These are phyloP conservation scores for Pseudomonodictys pantanalensis DNA, from an alignment of 495 filamentous ascomycete genomes.

Conservation along the genomic window DNA sequence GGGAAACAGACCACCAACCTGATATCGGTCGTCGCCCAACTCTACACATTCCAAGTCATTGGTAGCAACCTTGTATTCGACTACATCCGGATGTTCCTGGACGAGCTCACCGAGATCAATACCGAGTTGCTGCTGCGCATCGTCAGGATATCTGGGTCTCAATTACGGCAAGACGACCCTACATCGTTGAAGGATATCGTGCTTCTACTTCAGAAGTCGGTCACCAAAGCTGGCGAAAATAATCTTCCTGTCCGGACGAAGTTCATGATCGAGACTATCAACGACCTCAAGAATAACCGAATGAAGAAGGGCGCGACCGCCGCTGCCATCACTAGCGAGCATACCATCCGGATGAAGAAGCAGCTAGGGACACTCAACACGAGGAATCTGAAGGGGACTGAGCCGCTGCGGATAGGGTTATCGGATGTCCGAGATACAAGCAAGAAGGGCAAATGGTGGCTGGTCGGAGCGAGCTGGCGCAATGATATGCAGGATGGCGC, in stretches of 20 bases:
- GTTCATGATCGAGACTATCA: slow-evolving; percentile 98
- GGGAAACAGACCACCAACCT: slow-evolving; percentile 75
- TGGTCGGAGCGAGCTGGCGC: slow-evolving; percentile 87
- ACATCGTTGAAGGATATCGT: slow-evolving; percentile 90
- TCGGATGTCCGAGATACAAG: slow-evolving; percentile 76
- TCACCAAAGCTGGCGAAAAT: slow-evolving; percentile 61
- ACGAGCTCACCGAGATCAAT: slow-evolving; percentile 77
- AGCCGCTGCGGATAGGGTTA: slow-evolving; percentile 78
- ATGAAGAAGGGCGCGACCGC: slow-evolving; percentile 66
- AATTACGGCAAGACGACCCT: slow-evolving; percentile 87
- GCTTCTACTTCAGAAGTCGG: slow-evolving; percentile 67
- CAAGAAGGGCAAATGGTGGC: slow-evolving; percentile 96
- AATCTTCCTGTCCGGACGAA: slow-evolving; percentile 83
- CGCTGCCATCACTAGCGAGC: slow-evolving; percentile 66
- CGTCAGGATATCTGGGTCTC: slow-evolving; percentile 55
- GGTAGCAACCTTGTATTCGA: slow-evolving; percentile 82
- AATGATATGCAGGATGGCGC: slow-evolving; percentile 34
- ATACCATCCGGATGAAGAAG: slow-evolving; percentile 82
- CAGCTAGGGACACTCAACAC: slow-evolving; percentile 70
- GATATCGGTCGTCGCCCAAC: slow-evolving; percentile 74
- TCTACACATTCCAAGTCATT: slow-evolving; percentile 90
- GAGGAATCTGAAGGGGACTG: slow-evolving; percentile 64
- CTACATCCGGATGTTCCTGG: slow-evolving; percentile 75
- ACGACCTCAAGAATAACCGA: slow-evolving; percentile 89
- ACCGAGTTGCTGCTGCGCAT: slow-evolving; percentile 86